Evolutionary conservation across 495 filamentous ascomycete species (phyloP).

Genomic region (Penicillium fimorum): DNA sequence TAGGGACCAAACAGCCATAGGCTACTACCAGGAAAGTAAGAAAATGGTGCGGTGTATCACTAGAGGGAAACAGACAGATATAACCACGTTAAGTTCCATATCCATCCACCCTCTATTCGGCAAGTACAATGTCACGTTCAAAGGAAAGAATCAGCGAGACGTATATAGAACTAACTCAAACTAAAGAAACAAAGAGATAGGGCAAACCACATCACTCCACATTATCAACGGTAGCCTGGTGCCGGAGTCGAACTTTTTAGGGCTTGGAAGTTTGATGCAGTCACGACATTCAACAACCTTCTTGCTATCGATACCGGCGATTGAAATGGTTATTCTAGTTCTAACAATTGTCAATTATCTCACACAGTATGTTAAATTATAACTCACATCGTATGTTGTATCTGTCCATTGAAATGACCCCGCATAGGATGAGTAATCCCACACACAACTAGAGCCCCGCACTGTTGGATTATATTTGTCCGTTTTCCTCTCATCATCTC

Average conservation of each 20-base stretch:
- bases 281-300: neutral
- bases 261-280: neutral
- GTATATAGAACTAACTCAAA: neutral
- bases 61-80: too few species aligned
- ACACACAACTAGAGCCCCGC: neutral
- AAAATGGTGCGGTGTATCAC: neutral
- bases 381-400: too few species aligned
- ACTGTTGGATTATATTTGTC: neutral
- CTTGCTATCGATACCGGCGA: neutral
- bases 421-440: conserved; percentile 3
- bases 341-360: neutral
- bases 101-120: neutral
- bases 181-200: neutral
- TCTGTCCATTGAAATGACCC: neutral
- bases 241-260: neutral
- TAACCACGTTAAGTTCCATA: neutral
- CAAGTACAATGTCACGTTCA: neutral
- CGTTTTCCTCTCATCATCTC: neutral
- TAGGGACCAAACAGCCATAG: neutral
- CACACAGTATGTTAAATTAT: too few species aligned
- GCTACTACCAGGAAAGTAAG: neutral
- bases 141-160: neutral
- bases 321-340: too few species aligned
- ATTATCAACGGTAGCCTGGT: neutral
- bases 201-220: neutral